Evolutionary conservation across 495 filamentous ascomycete species (phyloP), one percentile per base, ranked within the genome.

Genomic region (Cercophora sp.): DNA sequence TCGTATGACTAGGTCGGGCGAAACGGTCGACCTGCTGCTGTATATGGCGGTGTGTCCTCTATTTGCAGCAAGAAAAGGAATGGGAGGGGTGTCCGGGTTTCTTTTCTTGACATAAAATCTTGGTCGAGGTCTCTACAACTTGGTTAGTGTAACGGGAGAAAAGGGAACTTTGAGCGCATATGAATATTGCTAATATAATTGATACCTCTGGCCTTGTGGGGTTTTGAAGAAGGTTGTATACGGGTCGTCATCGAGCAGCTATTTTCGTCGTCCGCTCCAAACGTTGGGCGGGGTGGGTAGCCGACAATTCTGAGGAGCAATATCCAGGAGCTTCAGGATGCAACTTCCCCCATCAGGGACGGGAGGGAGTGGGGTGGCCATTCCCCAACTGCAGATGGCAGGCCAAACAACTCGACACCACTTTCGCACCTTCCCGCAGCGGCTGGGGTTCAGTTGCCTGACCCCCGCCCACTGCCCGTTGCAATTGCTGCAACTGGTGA

Each of bases 231-330:
- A 19, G 39, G 20, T 43, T 22, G 26, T 43, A 43, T 43, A 43
- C 16, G 23, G 40, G 40, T 25, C 22, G 40, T 4, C 18, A 25
- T 25, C 37, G 16, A 18, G 40, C 25, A 25, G 40, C 40, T 43
- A 43, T 43, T 43, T 22, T 43, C 40, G 40, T 43, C 40, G 20
- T 22, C n/a, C n/a, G n/a, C n/a, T n/a, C n/a, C n/a, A n/a, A n/a
- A n/a, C n/a, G n/a, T n/a, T n/a, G n/a, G n/a, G n/a, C n/a, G n/a
- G n/a, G n/a, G n/a, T n/a, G n/a, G n/a, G n/a, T n/a, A n/a, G n/a
- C n/a, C n/a, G n/a, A n/a, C n/a, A n/a, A n/a, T n/a, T n/a, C n/a
- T n/a, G n/a, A n/a, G n/a, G n/a, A n/a, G n/a, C n/a, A n/a, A n/a
- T n/a, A n/a, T n/a, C n/a, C n/a, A n/a, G n/a, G n/a, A n/a, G n/a